Conservation (phyloP, 2,329 filamentous ascomycete genomes). For the Ophiostoma angusticollis region DNA sequence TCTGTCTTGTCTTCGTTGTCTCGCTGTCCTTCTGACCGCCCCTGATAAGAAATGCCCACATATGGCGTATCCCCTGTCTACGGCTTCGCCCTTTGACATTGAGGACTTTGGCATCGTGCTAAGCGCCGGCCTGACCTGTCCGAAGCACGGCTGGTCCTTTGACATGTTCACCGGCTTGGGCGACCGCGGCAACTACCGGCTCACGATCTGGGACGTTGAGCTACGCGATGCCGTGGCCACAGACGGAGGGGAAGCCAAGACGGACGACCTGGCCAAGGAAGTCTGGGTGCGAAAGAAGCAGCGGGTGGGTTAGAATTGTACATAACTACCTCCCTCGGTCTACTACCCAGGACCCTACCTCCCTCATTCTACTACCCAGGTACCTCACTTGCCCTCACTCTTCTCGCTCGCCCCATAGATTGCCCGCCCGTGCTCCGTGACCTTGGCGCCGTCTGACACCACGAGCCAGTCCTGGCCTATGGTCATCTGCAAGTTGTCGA, state of each 20-base stretch:
- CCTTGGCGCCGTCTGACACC: constrained; percentile 11
- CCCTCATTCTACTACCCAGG: too few species aligned
- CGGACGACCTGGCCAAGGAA: constrained; percentile 15
- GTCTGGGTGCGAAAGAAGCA: constrained; percentile 33
- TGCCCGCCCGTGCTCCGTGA: constrained; percentile 8
- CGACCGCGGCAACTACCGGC: constrained; percentile 48
- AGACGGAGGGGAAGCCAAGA: neutral
- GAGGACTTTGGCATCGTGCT: constrained; percentile 51
- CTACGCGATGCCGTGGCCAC: constrained; percentile 23
- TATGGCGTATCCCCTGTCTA: constrained; percentile 51
- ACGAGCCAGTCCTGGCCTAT: constrained; percentile 9
- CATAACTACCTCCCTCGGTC: too few species aligned
- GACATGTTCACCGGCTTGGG: constrained; percentile 50
- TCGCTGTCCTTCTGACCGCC: constrained; percentile 4
- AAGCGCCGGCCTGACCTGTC: constrained; percentile 51
- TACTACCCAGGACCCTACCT: too few species aligned
- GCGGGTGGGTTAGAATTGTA: constrained; percentile 21
- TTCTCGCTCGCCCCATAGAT: neutral
- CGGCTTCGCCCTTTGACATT: constrained; percentile 53
- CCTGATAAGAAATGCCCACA: constrained; percentile 49
- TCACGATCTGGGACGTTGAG: constrained; percentile 53
- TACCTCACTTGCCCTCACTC: too few species aligned
- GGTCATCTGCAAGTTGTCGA: constrained; percentile 11
- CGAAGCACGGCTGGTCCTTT: constrained; percentile 61
- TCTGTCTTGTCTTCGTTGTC: too few species aligned